Evolutionary conservation across 192 early-diverging fungal species (phyloP), one percentile per base, ranked within the genome.

Genomic region (Helicostylum pulchrum): DNA sequence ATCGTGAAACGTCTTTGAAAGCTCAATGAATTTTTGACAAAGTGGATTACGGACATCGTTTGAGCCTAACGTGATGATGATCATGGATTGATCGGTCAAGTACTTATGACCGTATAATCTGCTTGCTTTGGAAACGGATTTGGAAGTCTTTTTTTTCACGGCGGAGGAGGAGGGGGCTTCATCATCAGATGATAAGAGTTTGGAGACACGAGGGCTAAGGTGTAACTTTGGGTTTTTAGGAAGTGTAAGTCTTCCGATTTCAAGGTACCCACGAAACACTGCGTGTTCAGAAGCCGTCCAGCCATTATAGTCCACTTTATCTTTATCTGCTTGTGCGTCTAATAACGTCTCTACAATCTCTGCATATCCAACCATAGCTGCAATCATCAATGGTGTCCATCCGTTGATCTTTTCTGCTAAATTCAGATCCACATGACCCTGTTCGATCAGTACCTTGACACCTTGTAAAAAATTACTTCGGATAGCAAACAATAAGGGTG

Each of bases 281-380:
- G 87, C 84, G 58, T 87, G 80, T 58, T 87, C 85, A 58, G 85
- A 83, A 21, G 88, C 80, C 23, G 76, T 85, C 75, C 84, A 86
- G 0, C 76, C 78, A 19, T 74, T 77, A 39, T 59, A 56, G 56
- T 88, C 88, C 12, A 68, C 64, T 4, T 67, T 42, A 52, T 79
- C 69, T 7, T 68, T 67, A 50, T 82, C 66, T 15, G 85, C 86
- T 15, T 84, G 78, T 3, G 78, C 82, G 10, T 72, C 67, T 39
- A 88, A 56, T 26, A 90, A 60, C 5, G 76, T 53, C 19, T 77
- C 58, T 10, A 85, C 81, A 26, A 82, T 80, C 7, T 82, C 81
- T 2, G 62, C 30, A 48, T 85, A 77, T 4, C 87, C 87, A 57
- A 87, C 85, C 43, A 85, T 83, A 4, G 82, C 88, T 50, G 87